These are phyloP conservation scores for Candida fluviatilis DNA, from an alignment of 805 yeast genomes.

Conservation along the genomic window DNA sequence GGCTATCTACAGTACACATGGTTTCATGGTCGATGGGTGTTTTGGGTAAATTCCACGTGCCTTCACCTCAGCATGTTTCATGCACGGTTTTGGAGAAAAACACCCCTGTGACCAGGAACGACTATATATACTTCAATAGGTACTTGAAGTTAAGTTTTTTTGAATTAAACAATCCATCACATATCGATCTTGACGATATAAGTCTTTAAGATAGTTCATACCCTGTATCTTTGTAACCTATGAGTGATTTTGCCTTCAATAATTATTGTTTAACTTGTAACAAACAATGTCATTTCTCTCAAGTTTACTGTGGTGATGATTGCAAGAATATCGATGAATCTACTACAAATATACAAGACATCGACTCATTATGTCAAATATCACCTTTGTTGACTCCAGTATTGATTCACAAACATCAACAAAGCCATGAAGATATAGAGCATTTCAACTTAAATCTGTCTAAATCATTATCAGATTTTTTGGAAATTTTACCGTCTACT, in stretches of 20 bases:
- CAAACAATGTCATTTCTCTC: constrained; percentile 21
- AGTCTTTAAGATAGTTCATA: no score
- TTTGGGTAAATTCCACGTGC: neutral
- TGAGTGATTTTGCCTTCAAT: constrained; percentile 38
- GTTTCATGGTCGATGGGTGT: no score
- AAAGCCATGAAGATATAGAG: constrained; percentile 4
- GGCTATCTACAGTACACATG: no score
- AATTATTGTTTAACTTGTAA: constrained; percentile 37
- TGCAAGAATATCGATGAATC: constrained; percentile 20
- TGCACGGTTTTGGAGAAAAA: neutral
- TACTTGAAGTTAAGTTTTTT: no score
- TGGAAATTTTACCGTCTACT: constrained; percentile 15
- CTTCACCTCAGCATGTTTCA: neutral
- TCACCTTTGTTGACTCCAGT: constrained; percentile 39
- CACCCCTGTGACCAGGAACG: neutral
- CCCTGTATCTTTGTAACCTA: no score
- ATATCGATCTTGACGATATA: no score
- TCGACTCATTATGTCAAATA: constrained; percentile 9
- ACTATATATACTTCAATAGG: neutral
- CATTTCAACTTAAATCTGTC: constrained; percentile 27
- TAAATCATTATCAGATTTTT: constrained; percentile 14
- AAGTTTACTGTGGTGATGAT: constrained; percentile 25
- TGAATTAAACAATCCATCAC: no score
- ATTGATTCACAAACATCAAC: constrained; percentile 19
- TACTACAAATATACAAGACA: constrained; percentile 8